A percentile compares a stretch with the other conserved stretches of the same genome.
phyloP scores from a whole-genome alignment of 129 eudicot species.

The Cynara cardunculus region DNA sequence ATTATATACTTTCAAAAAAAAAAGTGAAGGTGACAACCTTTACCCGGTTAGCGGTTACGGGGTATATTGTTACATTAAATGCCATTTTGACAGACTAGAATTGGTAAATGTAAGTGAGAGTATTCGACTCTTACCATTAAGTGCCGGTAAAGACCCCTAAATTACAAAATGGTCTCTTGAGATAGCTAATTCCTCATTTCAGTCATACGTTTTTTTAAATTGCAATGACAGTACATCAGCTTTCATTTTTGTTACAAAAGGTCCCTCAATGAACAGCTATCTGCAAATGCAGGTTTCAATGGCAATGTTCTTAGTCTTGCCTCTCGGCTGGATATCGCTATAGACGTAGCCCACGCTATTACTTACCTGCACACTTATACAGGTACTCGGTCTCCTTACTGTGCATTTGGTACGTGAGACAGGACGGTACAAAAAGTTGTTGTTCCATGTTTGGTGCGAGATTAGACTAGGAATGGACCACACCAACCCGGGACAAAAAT shows the following conservation, averaged over 20 bases:
- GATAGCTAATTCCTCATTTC: background rate
- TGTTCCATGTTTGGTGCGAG: background rate
- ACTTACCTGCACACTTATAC: slow-evolving; percentile 92
- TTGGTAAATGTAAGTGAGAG: too few relatives aligned
- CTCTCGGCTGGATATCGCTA: slow-evolving; percentile 72
- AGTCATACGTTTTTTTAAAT: background rate
- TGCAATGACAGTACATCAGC: background rate
- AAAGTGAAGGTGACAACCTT: too few relatives aligned
- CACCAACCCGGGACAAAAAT: background rate
- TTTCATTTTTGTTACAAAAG: background rate
- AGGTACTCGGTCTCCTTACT: slow-evolving; percentile 36
- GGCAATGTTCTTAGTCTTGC: slow-evolving; percentile 66
- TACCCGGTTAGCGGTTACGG: too few relatives aligned
- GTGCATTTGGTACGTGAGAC: background rate
- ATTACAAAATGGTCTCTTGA: background rate
- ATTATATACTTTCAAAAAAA: too few relatives aligned
- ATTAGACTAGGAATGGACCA: background rate
- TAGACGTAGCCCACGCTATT: slow-evolving; percentile 91
- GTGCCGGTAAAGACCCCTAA: background rate
- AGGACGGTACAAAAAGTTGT: background rate
- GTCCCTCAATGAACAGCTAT: background rate
- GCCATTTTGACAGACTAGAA: too few relatives aligned
- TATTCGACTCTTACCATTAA: too few relatives aligned
- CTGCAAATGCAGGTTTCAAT: slow-evolving; percentile 44
- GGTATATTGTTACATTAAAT: too few relatives aligned